A percentile compares a stretch with the other conserved stretches of the same genome.
These are phyloP conservation scores for Cryphonectria nitschkei DNA, from an alignment of 2,329 filamentous ascomycete species.

Conservation along the genomic window DNA sequence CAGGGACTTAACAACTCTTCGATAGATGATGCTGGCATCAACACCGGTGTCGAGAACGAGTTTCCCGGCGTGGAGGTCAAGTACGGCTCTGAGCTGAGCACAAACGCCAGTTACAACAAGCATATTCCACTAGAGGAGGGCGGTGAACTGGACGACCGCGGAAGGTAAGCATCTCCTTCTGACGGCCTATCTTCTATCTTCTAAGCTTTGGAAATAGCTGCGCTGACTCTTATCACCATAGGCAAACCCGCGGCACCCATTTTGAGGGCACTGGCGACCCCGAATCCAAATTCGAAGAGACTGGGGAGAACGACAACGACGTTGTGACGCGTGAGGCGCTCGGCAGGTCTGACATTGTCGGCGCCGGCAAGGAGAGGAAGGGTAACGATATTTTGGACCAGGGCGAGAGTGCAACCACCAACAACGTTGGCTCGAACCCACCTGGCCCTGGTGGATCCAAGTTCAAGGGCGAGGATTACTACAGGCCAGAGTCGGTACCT, in stretches of 20 bases:
- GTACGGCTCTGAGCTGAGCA: slow-evolving; percentile 48
- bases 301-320: slow-evolving; percentile 45
- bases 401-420: slow-evolving; percentile 43
- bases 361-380: slow-evolving; percentile 14
- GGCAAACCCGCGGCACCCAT: slow-evolving; percentile 48
- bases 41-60: slow-evolving; percentile 46
- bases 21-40: slow-evolving; percentile 48
- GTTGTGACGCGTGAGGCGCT: slow-evolving; percentile 37
- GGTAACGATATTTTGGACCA: slow-evolving; percentile 38
- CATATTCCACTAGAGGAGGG: slow-evolving; percentile 51
- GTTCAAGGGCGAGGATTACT: slow-evolving; percentile 47
- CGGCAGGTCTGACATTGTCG: slow-evolving; percentile 31
- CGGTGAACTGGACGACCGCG: slow-evolving; percentile 47
- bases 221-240: slow-evolving; percentile 33
- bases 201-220: not conserved
- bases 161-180: slow-evolving; percentile 42
- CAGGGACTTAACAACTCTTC: slow-evolving; percentile 47
- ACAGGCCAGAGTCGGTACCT: slow-evolving; percentile 46
- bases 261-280: slow-evolving; percentile 50
- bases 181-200: not conserved
- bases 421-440: slow-evolving; percentile 44
- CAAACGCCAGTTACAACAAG: slow-evolving; percentile 50
- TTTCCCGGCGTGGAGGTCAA: slow-evolving; percentile 47
- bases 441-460: slow-evolving; percentile 42
- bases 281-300: slow-evolving; percentile 44